Evolutionary conservation across 768 basidiomycete species (phyloP), one percentile per base, ranked within the genome.

Genomic region (Exsudoporus frostii): DNA sequence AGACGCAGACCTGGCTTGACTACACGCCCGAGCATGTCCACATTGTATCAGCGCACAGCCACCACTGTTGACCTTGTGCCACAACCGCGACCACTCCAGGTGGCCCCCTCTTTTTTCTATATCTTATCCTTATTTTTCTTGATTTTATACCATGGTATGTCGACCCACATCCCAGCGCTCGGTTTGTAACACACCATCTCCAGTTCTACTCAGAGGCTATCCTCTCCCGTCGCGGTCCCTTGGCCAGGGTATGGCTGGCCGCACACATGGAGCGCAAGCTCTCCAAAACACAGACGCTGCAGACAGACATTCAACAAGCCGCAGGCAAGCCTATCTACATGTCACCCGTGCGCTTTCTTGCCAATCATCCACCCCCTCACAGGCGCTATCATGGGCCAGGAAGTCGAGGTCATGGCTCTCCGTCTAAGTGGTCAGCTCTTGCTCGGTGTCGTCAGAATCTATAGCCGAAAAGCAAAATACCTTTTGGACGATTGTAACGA

Each of bases 241-340:
- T 99, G 36, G 96, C 93, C 33, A 92, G 88, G 75, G 93, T 99
- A 77, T 99, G 97, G 97, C 87, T 99, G 49, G 95, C 96, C 38
- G 96, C 97, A 2, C 96, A 98, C 79, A 94, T 96, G 86, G 94
- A 98, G 73, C 85, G 92, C 65, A 98, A 98, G 76, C 85, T 99
- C 64, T 93, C 91, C 61, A 99, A 98, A 73, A 85, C 88, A 25
- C 92, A 96, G 70, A 93, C 96, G 1, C 74, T 97, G 2, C 90
- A 94, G 65, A 95, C 95, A 1, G 92, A 97, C 71, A 97, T 99
- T 48, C 92, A 89, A 59, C 85, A 98, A 68, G 90, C 91, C 50
- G 92, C 96, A 61, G 91, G 92, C 87, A 60, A 59, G 62, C 52
- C 33, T 4, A 10, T 32, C 10, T 3, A 20, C 2, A 4, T 7